Percentiles rank a stretch among this genome's conserved stretches.
These are phyloP conservation scores for Rhynchosporium agropyri DNA, from an alignment of 2,329 filamentous ascomycete species.

Conservation along the genomic window DNA sequence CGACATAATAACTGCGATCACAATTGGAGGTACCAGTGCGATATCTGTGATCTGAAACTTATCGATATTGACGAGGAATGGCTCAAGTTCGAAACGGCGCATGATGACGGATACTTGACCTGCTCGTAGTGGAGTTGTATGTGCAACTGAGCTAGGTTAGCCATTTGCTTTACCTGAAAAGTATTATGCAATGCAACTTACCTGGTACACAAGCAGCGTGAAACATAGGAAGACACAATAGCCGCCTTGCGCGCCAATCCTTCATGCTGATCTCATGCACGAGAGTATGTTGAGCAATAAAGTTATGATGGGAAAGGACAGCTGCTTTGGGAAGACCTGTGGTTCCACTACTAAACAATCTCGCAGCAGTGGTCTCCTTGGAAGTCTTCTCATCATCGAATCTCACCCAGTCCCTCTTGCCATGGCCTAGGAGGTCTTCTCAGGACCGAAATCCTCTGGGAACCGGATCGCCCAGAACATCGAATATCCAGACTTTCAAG, in stretches of 20 bases:
- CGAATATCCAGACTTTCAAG: slow-evolving; percentile 38
- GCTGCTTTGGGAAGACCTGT: slow-evolving; percentile 58
- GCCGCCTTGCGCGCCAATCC: slow-evolving; percentile 51
- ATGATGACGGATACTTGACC: slow-evolving; percentile 54
- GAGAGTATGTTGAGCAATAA: slow-evolving; percentile 45
- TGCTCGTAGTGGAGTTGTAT: slow-evolving; percentile 54
- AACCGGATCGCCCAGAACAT: slow-evolving; percentile 29
- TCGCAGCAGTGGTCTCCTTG: slow-evolving; percentile 46
- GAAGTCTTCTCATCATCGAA: slow-evolving; percentile 35
- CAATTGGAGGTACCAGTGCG: slow-evolving; percentile 72
- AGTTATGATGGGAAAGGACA: slow-evolving; percentile 43
- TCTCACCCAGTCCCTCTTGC: slow-evolving; percentile 35
- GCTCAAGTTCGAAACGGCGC: slow-evolving; percentile 73
- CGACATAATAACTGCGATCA: slow-evolving; percentile 59
- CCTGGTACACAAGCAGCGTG: slow-evolving; percentile 72
- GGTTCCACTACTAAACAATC: slow-evolving; percentile 52
- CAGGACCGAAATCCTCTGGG: slow-evolving; percentile 34
- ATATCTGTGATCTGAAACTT: slow-evolving; percentile 69
- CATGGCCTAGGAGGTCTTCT: slow-evolving; percentile 30
- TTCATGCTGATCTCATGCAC: slow-evolving; percentile 55
- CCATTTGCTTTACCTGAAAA: background rate
- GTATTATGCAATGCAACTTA: slow-evolving; percentile 12
- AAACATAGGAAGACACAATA: slow-evolving; percentile 56
- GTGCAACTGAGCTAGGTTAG: slow-evolving; percentile 55
- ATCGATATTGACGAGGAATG: slow-evolving; percentile 69